Base-by-base conservation (phyloP, 2,329 filamentous ascomycete species). In the Talaromyces sp. region DNA sequence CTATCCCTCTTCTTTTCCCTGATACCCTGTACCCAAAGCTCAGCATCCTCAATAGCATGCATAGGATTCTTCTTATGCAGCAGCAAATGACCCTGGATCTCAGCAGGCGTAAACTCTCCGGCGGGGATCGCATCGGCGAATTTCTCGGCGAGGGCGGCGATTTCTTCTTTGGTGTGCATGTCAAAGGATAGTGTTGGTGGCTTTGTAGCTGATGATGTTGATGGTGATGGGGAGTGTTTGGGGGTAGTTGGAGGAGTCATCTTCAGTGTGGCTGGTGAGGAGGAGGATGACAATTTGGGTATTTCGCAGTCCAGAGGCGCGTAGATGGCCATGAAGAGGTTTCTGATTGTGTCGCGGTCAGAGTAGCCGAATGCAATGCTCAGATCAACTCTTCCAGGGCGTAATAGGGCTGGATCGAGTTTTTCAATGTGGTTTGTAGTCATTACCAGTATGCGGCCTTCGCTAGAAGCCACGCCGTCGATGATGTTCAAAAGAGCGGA, bases 381-480 rank as follows among this genome's bases (percentile, higher is more conserved):
- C 74, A 86, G 82, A 69, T 92, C 89, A 1, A 92, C 85, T 2
- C 89, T 82, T 0, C 89, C 89, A 0, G 89, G 89, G 0, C 89
- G 82, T 10, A 90, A 81, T 0, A 92, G 79, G 0, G 88, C 89
- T 1, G 81, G 77, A 70, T 91, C 88, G 0, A 91, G 83, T 60
- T 85, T 83, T 59, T 90, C 87, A 0, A 85, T 83, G 59, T 85
- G 82, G 70, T 91, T 92, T 33, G 88, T 89, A 0, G 89, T 92
- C 88, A 92, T 91, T 73, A 92, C 85, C 19, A 92, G 82, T 31
- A 91, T 87, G 16, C 88, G 83, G 1, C 89, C 89, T 77, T 92
- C 89, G 65, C 86, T 85, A 0, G 86, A 87, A 0, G 87, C 88
- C 0, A 90, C 87, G 2, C 89, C 89, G 68, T 92, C 89, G 10